phyloP scores from a whole-genome alignment of 1,284 basidiomycete genomes.

The Ustilago xerochloae region DNA sequence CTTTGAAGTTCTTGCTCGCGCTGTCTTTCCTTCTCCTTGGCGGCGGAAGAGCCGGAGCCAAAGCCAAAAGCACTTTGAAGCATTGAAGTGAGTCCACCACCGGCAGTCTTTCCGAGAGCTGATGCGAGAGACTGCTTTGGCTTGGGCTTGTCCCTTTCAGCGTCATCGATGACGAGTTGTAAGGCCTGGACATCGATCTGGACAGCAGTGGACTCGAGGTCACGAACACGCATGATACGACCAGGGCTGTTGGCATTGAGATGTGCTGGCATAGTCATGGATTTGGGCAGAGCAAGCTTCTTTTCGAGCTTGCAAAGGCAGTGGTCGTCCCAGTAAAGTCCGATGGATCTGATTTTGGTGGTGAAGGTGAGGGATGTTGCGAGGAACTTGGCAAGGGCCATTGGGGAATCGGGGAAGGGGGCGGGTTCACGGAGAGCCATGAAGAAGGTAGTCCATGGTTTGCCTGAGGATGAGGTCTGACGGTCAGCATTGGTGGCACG shows the following conservation, averaged over 20 bases:
- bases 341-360: conserved; percentile 80
- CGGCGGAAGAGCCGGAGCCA: conserved; percentile 55
- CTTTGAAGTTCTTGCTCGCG: conserved; percentile 31
- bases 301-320: conserved; percentile 82
- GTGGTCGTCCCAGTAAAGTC: conserved; percentile 74
- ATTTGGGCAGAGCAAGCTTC: conserved; percentile 74
- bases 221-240: conserved; percentile 77
- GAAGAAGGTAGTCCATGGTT: conserved; percentile 87
- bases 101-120: conserved; percentile 62
- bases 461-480: conserved; percentile 48
- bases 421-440: conserved; percentile 87
- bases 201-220: conserved; percentile 78
- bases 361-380: conserved; percentile 95
- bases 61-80: conserved; percentile 68
- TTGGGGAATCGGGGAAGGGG: conserved; percentile 80
- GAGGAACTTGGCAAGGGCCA: conserved; percentile 89
- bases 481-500: conserved; percentile 49
- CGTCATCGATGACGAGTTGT: conserved; percentile 78
- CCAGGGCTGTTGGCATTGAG: conserved; percentile 70
- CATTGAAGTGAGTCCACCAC: conserved; percentile 65
- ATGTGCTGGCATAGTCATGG: conserved; percentile 74
- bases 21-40: conserved; percentile 24
- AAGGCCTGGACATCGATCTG: conserved; percentile 85
- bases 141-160: conserved; percentile 76
- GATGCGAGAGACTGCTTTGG: conserved; percentile 48